These are phyloP conservation scores for Cyclanthera cordifolia DNA, from an alignment of 306 rosid genomes.

Conservation along the genomic window DNA sequence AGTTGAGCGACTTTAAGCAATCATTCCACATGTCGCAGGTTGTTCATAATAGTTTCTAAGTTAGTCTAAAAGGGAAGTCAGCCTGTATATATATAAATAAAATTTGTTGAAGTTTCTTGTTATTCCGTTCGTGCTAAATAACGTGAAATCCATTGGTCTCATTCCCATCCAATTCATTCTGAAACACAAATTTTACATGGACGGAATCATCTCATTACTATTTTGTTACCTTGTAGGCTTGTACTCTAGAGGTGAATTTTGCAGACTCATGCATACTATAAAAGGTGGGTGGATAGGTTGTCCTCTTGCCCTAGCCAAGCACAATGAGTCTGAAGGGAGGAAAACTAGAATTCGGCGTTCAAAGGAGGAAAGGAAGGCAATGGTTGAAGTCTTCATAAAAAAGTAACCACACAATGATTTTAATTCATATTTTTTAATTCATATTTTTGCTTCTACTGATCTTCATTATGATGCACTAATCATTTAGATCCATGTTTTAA, in stretches of 20 bases:
- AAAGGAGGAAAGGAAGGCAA: conserved; percentile 78
- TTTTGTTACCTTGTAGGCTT: conserved; percentile 24
- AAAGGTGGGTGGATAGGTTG: conserved; percentile 67
- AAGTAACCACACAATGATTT: conserved; percentile 33
- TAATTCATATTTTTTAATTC: conserved; percentile 14
- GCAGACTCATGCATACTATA: conserved; percentile 48
- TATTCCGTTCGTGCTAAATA: neutral
- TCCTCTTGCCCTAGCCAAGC: conserved; percentile 81
- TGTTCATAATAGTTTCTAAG: neutral
- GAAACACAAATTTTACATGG: neutral
- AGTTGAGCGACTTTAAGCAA: neutral
- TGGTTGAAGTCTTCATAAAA: conserved; percentile 77
- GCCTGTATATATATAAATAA: neutral
- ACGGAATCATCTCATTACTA: conserved; percentile 13
- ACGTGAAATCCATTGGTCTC: neutral
- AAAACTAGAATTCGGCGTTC: conserved; percentile 76
- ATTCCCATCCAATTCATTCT: neutral
- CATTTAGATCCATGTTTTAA: too few relatives aligned
- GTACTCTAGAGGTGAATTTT: conserved; percentile 15
- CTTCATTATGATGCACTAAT: neutral
- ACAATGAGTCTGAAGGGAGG: conserved; percentile 66
- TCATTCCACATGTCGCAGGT: neutral
- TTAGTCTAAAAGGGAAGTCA: neutral
- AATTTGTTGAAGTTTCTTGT: neutral
- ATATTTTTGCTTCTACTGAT: neutral